phyloP scores from a whole-genome alignment of 768 basidiomycete species.

The Tricholoma sp. region DNA sequence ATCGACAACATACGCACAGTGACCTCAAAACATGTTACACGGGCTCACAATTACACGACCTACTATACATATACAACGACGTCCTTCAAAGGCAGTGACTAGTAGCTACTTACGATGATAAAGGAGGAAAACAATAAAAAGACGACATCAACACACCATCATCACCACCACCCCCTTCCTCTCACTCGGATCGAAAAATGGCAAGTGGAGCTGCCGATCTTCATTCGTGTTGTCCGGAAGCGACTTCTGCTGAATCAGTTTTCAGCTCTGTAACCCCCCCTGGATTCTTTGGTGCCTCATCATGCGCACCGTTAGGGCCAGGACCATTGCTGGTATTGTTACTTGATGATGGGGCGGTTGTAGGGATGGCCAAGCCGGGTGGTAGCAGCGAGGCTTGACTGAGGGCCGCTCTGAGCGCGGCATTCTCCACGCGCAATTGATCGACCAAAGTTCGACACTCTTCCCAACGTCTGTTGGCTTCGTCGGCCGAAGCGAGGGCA shows the following conservation, averaged over 20 bases:
- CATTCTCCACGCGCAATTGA: conserved; percentile 79
- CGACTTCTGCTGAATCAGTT: conserved; percentile 20
- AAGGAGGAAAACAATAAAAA: not conserved
- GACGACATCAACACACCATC: not conserved
- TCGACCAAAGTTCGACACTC: conserved; percentile 89
- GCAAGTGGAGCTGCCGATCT: conserved; percentile 7
- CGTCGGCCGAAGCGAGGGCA: conserved; percentile 80
- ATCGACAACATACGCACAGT: conserved; percentile 1
- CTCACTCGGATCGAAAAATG: conserved; percentile 2
- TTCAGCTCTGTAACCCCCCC: conserved; percentile 24
- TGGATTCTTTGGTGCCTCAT: conserved; percentile 22
- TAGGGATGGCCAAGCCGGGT: conserved; percentile 11
- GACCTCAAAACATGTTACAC: not conserved
- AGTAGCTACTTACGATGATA: not conserved
- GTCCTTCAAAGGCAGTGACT: not conserved
- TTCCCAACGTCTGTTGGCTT: conserved; percentile 86
- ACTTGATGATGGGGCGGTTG: conserved; percentile 9
- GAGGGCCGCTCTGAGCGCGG: conserved; percentile 68
- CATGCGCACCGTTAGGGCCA: conserved; percentile 22
- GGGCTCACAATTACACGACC: not conserved
- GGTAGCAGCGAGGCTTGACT: conserved; percentile 41
- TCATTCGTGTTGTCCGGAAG: conserved; percentile 11
- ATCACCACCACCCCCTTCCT: not conserved
- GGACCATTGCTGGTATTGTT: conserved; percentile 7
- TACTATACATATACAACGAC: conserved; percentile 2